phyloP scores from a whole-genome alignment of 2,329 filamentous ascomycete species.

The Microcera coccophila region DNA sequence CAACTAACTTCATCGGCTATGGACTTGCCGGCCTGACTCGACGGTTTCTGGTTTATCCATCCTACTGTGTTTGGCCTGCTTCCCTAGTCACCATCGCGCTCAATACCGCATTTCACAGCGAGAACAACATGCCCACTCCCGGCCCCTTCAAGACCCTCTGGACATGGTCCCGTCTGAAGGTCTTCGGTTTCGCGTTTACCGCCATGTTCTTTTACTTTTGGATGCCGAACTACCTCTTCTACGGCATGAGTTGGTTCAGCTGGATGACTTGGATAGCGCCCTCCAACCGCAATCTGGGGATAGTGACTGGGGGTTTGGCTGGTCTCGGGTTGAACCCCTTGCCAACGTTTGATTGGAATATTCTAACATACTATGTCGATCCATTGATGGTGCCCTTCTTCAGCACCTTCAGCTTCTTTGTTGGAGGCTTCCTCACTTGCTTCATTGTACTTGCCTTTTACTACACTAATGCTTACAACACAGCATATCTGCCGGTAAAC shows the following conservation, averaged over 20 bases:
- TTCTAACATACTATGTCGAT: slow-evolving; percentile 41
- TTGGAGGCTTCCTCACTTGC: slow-evolving; percentile 53
- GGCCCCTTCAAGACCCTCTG: slow-evolving; percentile 43
- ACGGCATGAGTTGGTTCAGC: slow-evolving; percentile 49
- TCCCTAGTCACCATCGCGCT: slow-evolving; percentile 53
- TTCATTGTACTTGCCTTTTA: slow-evolving; percentile 55
- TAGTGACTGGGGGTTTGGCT: slow-evolving; percentile 42
- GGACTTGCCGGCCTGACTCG: slow-evolving; percentile 54
- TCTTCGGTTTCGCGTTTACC: slow-evolving; percentile 48
- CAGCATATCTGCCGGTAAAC: slow-evolving; percentile 52
- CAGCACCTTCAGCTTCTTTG: slow-evolving; percentile 58
- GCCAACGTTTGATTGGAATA: slow-evolving; percentile 48
- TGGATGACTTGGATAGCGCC: slow-evolving; percentile 57
- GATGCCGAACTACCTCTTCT: slow-evolving; percentile 55
- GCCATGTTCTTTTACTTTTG: slow-evolving; percentile 57
- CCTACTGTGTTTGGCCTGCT: slow-evolving; percentile 56
- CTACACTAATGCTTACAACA: slow-evolving; percentile 57
- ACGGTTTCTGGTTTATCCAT: slow-evolving; percentile 53
- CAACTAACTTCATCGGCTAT: slow-evolving; percentile 58
- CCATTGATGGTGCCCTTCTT: slow-evolving; percentile 51
- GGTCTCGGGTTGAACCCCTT: slow-evolving; percentile 46
- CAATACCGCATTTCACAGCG: slow-evolving; percentile 50
- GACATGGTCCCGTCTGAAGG: slow-evolving; percentile 47
- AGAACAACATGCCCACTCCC: slow-evolving; percentile 36
- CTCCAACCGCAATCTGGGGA: slow-evolving; percentile 39